Conservation (phyloP, 2,329 filamentous ascomycete species). For the Passalora sequoiae region DNA sequence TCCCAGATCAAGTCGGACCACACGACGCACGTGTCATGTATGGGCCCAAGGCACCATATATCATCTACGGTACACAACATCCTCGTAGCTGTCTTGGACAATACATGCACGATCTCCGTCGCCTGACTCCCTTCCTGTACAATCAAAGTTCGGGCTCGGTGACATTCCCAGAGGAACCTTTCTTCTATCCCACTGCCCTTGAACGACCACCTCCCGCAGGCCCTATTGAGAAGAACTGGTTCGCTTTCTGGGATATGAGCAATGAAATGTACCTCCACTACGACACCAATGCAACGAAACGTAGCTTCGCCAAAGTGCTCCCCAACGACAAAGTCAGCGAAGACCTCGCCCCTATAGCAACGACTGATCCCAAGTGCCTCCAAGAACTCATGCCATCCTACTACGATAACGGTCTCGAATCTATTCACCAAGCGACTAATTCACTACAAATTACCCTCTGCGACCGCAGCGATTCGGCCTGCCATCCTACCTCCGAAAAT, state of each 20-base stretch:
- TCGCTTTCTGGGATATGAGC: constrained; percentile 52
- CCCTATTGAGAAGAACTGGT: constrained; percentile 56
- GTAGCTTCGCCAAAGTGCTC: constrained; percentile 45
- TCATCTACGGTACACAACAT: constrained; percentile 53
- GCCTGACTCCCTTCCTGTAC: constrained; percentile 37
- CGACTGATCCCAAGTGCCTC: constrained; percentile 45
- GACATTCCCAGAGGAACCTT: constrained; percentile 24
- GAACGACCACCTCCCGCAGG: constrained; percentile 44
- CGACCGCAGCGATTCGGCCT: constrained; percentile 42
- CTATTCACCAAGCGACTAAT: constrained; percentile 56
- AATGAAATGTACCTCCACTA: constrained; percentile 49
- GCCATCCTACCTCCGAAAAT: constrained; percentile 41
- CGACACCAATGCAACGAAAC: constrained; percentile 43
- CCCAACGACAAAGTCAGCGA: constrained; percentile 43
- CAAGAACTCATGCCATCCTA: constrained; percentile 32
- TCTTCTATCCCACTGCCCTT: constrained; percentile 45
- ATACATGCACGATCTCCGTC: constrained; percentile 51
- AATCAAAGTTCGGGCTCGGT: constrained; percentile 7
- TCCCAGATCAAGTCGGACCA: constrained; percentile 41
- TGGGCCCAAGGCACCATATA: constrained; percentile 46
- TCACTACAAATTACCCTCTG: constrained; percentile 53
- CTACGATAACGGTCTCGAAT: constrained; percentile 35
- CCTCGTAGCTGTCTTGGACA: constrained; percentile 51
- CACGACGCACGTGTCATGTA: constrained; percentile 56
- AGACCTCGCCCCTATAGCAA: constrained; percentile 40